Base-by-base conservation (phyloP, 352 stramenopile species). In the Phytophthora vignae region DNA sequence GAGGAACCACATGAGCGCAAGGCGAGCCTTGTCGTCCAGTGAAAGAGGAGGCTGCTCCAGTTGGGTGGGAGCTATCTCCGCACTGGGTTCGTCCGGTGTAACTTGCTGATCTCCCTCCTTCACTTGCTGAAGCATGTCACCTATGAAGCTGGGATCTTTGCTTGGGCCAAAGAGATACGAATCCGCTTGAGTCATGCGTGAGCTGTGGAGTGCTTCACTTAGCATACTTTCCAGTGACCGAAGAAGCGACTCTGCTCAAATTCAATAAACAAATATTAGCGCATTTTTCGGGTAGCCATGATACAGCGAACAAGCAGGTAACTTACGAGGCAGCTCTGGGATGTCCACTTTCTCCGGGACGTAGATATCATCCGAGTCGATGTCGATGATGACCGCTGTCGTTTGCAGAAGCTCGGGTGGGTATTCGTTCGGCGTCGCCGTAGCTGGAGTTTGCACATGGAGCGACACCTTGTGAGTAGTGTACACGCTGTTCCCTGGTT, bases 311-410 rank as follows among this genome's bases (percentile, higher is more conserved):
- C 14, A 48, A 1, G 27, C 33, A 40, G 14, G 21, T 25, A 53
- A 79, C 82, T 27, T 65, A 93, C 87, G 84, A 25, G 87, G 87
- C 33, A 93, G 82, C 55, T 93, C 85, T 8, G 81, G 87, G 4
- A 92, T 69, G 1, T 94, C 87, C 17, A 84, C 63, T 60, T 84
- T 86, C 22, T 90, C 77, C 2, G 85, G 85, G 5, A 91, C 53
- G 70, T 91, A 92, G 14, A 93, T 64, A 22, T 94, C 87, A 59
- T 94, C 84, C 8, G 80, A 74, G 55, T 94, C 85, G 10, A 94
- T 74, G 40, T 94, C 84, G 33, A 93, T 52, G n/a, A 94, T 60
- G 17, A 90, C 69, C 22, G 82, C 79, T 25, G 76, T 40, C 10
- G 78, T 79, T 50, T 90, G 75, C 10, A 91, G 64, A 38, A 92